Conservation (phyloP, 1,139 yeast genomes). For the Saccharomycopsis hybrid region DNA sequence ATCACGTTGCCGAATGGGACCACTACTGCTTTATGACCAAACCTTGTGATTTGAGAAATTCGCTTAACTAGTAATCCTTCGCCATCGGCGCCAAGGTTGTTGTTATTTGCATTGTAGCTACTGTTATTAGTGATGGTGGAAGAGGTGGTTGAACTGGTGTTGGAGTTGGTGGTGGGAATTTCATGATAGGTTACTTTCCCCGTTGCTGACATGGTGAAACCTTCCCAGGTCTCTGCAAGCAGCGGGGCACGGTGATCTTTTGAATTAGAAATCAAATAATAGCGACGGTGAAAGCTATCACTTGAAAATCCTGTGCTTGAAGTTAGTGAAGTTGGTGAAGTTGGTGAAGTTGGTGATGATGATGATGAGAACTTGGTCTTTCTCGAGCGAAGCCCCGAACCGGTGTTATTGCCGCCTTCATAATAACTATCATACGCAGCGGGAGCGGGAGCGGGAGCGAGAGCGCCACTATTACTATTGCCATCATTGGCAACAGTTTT, state of each 20-base stretch:
- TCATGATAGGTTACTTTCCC: slow-evolving; percentile 57
- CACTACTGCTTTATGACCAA: slow-evolving; percentile 73
- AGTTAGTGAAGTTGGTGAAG: no score
- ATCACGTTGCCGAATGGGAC: slow-evolving; percentile 67
- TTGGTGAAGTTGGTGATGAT: no score
- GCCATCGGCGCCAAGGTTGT: slow-evolving; percentile 26
- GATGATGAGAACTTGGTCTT: not conserved
- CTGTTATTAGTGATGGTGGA: slow-evolving; percentile 25
- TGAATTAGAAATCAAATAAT: not conserved
- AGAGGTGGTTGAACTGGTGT: no score
- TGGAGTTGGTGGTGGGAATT: slow-evolving; percentile 39
- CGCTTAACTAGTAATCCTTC: slow-evolving; percentile 41
- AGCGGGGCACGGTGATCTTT: slow-evolving; percentile 5
- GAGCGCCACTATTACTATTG: not conserved
- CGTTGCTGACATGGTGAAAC: slow-evolving; percentile 64
- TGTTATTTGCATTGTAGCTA: no score
- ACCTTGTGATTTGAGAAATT: slow-evolving; percentile 51
- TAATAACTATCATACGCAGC: not conserved
- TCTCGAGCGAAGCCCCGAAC: not conserved
- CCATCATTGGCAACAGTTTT: not conserved
- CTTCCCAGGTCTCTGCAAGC: slow-evolving; percentile 58
- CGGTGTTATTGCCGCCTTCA: not conserved
- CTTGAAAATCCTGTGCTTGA: not conserved
- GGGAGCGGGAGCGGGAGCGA: no score
- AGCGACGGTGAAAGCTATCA: no score